Conservation (phyloP, 2,329 filamentous ascomycete genomes). For the Fusarium sp. region DNA sequence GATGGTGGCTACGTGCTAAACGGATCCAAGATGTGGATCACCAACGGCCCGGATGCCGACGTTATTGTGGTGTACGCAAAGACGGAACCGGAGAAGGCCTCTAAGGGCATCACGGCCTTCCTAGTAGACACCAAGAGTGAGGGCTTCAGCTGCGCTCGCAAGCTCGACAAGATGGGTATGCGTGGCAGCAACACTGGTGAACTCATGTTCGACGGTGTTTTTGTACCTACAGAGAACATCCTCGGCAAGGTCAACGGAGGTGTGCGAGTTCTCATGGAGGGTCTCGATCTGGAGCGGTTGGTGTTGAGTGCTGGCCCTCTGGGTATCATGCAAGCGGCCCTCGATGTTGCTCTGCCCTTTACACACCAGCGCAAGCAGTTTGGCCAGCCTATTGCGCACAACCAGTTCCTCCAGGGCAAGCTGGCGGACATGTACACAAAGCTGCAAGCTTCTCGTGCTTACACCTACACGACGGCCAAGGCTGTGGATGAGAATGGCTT, state of each 20-base stretch:
- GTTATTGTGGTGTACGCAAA: slow-evolving; percentile 97
- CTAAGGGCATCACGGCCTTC: slow-evolving; percentile 96
- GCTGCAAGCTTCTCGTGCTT: slow-evolving; percentile 84
- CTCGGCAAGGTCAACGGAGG: slow-evolving; percentile 86
- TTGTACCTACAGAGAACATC: slow-evolving; percentile 86
- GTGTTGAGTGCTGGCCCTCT: slow-evolving; percentile 92
- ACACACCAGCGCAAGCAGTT: slow-evolving; percentile 93
- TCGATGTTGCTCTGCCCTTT: slow-evolving; percentile 91
- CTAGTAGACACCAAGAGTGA: slow-evolving; percentile 79
- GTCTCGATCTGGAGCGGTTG: slow-evolving; percentile 92
- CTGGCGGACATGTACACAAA: slow-evolving; percentile 99
- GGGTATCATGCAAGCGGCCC: slow-evolving; percentile 92
- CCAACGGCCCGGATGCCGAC: slow-evolving; percentile 96
- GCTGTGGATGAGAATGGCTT: slow-evolving; percentile 81
- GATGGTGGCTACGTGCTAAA: slow-evolving; percentile 90
- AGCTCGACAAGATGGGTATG: slow-evolving; percentile 99
- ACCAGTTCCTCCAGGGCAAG: slow-evolving; percentile 93
- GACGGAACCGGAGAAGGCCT: slow-evolving; percentile 83
- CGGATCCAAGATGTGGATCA: slow-evolving; percentile 99
- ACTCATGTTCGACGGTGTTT: slow-evolving; percentile 90
- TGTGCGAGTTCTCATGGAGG: slow-evolving; percentile 94
- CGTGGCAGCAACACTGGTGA: slow-evolving; percentile 96
- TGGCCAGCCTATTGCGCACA: slow-evolving; percentile 86
- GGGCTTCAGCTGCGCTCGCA: slow-evolving; percentile 89
- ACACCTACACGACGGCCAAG: slow-evolving; percentile 87